Evolutionary conservation across 352 stramenopile species (phyloP), one percentile per base, ranked within the genome.

Genomic region (Phytophthora vignae): DNA sequence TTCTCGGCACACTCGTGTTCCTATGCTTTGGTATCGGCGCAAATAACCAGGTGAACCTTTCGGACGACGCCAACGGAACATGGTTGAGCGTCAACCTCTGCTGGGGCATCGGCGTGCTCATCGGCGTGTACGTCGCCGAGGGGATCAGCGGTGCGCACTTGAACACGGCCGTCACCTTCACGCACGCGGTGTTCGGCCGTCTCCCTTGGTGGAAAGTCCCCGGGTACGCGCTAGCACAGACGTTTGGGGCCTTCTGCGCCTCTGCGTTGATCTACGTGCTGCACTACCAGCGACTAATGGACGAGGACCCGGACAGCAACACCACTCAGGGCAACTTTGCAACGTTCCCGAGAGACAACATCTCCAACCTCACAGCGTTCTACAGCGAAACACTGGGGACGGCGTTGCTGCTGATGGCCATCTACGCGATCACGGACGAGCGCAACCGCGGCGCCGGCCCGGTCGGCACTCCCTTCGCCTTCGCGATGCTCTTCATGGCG

Each of bases 61-160:
- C 80, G 17, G 72, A 79, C 6, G 75, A 73, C 40, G 64, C 55
- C 40, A 85, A 84, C 54, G 84, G 84, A 40, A 87, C 81, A 46
- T 90, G 79, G 71, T 67, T 88, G 19, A 90, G 83, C 59, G 85
- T 92, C 69, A 90, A 82, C 19, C 72, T 76, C 46, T 76, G 69
- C 57, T 76, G 69, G 64, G 69, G 69, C 1, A 76, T 74, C 22
- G 67, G 67, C 4, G 67, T 70, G 2, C 55, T 78, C 50, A 76
- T 90, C 22, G 81, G 72, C n/a, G 79, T 90, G 40, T 81, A 90
- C 67, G 56, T 67, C 17, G 71, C 73, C 0, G 79, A 79, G 12
- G 77, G 81, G 44, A 69, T 86, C 49, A 87, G 78, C 50, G 78
- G 80, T 15, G 78, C 78, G 11, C 83, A 90, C 67, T 54, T 90